Evolutionary conservation across 1,139 yeast genomes (phyloP), one percentile per base, ranked within the genome.

Genomic region (Blastobotrys malaysiensis): DNA sequence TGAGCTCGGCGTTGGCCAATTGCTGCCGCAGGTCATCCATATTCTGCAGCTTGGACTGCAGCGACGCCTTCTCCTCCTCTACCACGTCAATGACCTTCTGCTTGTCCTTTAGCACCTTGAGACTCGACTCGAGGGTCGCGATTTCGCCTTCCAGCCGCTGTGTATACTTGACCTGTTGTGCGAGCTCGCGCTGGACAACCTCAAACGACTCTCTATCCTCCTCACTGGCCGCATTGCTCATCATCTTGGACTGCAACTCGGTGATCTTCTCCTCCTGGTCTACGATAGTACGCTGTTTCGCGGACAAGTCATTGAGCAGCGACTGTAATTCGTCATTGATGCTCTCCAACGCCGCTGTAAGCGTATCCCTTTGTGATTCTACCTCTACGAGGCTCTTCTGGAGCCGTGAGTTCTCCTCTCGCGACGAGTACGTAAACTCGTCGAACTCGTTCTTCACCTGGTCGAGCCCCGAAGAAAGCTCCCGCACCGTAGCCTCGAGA

Each of bases 111-210:
- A 77, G 64, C 21, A 70, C 71, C 51, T 75, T 73, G 22, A 78
- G 63, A 48, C 76, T 80, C 52, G 77, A 78, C 9, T 78, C 72
- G 55, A 80, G 80, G 50, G 76, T 75, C 20, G 77, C 69, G 48
- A 78, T 69, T 53, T 79, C 77, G 6, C 77, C 73, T 55, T 84
- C 86, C 45, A 85, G 67, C 50, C 81, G 78, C 50, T 77, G 75
- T 44, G 84, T 77, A 61, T 84, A 81, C 46, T 77, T 74, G 53
- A 82, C 73, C 55, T 86, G 80, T 54, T 75, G 84, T 36, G 80
- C 74, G 39, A 87, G 76, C 61, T 84, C 82, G 45, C 74, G 73
- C 61, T 82, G 80, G 26, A 84, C 66, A 21, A 69, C 65, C 22
- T 52, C 55, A 1, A 50, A 53, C n/a, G 57, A 21, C 22, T 47